Evolutionary conservation across 768 basidiomycete genomes (phyloP), one percentile per base, ranked within the genome.

Genomic region (Mrakia hoshinonis): DNA sequence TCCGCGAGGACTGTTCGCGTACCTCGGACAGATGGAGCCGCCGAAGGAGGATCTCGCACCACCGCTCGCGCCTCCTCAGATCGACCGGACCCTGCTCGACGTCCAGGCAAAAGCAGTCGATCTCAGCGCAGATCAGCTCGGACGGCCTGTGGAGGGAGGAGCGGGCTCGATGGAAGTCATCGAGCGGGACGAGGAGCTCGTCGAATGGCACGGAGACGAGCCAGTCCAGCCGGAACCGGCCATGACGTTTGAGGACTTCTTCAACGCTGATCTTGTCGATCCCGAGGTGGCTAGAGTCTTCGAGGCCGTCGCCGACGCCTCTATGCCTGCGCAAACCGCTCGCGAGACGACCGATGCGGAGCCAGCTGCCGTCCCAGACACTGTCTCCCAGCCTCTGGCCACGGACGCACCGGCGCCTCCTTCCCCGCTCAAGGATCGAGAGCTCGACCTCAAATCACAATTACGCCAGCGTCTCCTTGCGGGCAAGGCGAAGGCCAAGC

Each of bases 61-160:
- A 0, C 34, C 48, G 26, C 31, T 52, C 34, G 34, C 66, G 22
- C 12, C 46, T 55, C 12, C 46, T 55, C 52, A 58, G 55, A 29
- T 68, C 55, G 67, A 68, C 39, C 52, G 54, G 15, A 46, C 54
- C 36, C 38, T 68, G 6, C 54, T 68, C 7, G 15, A 43, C 7
- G 43, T 43, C 12, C 39, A 58, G 5, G 62, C 24, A 4, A 39
- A 64, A 38, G 39, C 15, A 48, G 62, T 64, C 24, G 62, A 64
- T 12, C 11, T 64, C 5, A 22, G 36, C 11, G 34, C 58, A 9
- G 58, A 61, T 61, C 58, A 61, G 58, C 20, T 61, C 0, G 58
- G 58, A 20, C 36, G 58, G 10, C 58, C 58, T 2, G 9, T 61
- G 58, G 31, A 34, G 4, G 34, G 34, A 43, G 43, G 43, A 4